Evolutionary conservation across 176 grass and related monocot species (phyloP), one percentile per base, ranked within the genome.

Genomic region (Hordeum marinum): DNA sequence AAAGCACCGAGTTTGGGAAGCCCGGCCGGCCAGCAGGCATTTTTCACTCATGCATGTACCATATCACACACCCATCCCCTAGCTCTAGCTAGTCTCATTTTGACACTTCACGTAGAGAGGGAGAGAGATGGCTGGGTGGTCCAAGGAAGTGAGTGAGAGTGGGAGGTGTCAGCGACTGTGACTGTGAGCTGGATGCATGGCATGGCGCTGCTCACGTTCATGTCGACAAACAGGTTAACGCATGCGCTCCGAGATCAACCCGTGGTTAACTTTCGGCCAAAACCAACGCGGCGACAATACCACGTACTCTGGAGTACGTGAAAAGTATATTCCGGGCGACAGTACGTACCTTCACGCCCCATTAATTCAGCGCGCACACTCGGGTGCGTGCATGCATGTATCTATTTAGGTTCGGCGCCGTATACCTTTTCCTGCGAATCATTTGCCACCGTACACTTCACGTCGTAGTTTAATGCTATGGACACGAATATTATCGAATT

Each of bases 121-220:
- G 39, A 71, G 40, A 24, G 4, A 71, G 9, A 42, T 46, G 9
- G 23, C 14, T 8, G 68, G 39, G 39, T 72, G 70, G 70, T 46
- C 40, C 70, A 9, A 27, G 12, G 25, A n/a, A 32, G 48, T 21
- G n/a, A 62, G 36, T 46, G 62, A 42, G 20, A 29, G 58, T 5
- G 18, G 17, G 34, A 3, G 45, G 61, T 26, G 39, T 26, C 57
- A 72, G 60, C 57, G 50, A 13, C 15, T 52, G 48, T 5, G 48
- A 52, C 48, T 62, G 55, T 60, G 77, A 68, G 83, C 83, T 76
- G 88, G 88, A 61, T 68, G 40, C 48, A 81, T 89, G 62, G 67
- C 84, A 87, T 87, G 80, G 64, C 67, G 58, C 80, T 79, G 84
- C 80, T 86, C 88, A 83, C 74, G 78, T 90, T 86, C 84, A 90